phyloP scores from a whole-genome alignment of 139 green algal species.

The Gonium pectorale region DNA sequence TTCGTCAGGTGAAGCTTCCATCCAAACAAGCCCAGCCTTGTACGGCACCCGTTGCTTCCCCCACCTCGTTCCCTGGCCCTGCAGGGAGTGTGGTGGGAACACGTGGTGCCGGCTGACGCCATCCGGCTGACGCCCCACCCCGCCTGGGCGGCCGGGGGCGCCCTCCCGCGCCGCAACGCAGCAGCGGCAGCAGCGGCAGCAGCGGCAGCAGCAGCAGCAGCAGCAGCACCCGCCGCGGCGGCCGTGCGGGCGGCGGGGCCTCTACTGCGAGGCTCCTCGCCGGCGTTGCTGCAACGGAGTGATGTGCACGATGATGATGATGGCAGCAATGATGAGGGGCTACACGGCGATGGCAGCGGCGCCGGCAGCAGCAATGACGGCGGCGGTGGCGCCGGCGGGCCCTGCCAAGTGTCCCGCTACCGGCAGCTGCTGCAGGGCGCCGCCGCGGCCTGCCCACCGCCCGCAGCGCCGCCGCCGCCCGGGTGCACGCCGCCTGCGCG shows the following conservation, averaged over 20 bases:
- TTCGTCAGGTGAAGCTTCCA: too few relatives aligned
- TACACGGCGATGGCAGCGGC: too few relatives aligned
- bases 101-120: slow-evolving; percentile 5
- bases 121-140: slow-evolving; percentile 1
- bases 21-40: too few relatives aligned
- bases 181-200: background rate
- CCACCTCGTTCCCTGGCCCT: too few relatives aligned
- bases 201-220: background rate
- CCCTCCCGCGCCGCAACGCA: too few relatives aligned
- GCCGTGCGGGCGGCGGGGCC: background rate
- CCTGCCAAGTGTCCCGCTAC: background rate
- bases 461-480: slow-evolving; percentile 1
- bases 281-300: too few relatives aligned
- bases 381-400: background rate
- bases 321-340: too few relatives aligned
- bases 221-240: background rate
- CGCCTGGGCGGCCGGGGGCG: background rate
- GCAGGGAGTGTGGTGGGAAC: slow-evolving; percentile 40
- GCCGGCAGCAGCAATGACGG: background rate
- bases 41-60: too few relatives aligned
- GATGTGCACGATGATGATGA: too few relatives aligned
- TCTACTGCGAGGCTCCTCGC: too few relatives aligned
- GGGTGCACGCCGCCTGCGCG: slow-evolving; percentile 1
- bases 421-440: background rate
- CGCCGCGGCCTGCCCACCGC: slow-evolving; percentile 15